These are phyloP conservation scores for Viola pubescens DNA, from an alignment of 441 rosid genomes.

Conservation along the genomic window DNA sequence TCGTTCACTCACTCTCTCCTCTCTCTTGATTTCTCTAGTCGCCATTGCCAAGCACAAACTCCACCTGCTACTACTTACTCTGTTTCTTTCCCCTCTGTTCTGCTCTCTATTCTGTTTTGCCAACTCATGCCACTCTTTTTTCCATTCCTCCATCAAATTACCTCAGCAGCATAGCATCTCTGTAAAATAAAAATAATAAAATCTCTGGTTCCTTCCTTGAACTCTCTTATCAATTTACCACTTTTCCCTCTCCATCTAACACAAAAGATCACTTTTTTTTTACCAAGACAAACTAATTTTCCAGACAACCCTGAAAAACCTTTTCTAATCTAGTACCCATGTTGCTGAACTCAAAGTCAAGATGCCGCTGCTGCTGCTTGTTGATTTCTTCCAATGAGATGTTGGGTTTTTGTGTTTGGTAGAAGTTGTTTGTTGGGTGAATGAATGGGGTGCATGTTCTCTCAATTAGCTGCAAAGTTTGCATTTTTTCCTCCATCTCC, in stretches of 20 bases:
- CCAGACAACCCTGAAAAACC: not conserved
- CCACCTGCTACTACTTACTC: constrained; percentile 1
- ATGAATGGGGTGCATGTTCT: constrained; percentile 84
- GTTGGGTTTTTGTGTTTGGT: not conserved
- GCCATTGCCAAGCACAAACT: not conserved
- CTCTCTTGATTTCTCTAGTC: constrained; percentile 2
- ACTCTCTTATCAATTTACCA: not conserved
- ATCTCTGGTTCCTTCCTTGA: not conserved
- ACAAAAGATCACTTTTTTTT: not conserved
- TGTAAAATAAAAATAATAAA: no score
- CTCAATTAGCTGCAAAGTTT: constrained; percentile 92
- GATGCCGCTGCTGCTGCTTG: not conserved
- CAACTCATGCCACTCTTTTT: not conserved
- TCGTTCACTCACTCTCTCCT: not conserved
- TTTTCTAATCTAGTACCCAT: not conserved
- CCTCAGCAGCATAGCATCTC: no score
- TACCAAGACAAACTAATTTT: constrained; percentile 9
- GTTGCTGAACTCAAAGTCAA: no score
- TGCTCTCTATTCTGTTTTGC: not conserved
- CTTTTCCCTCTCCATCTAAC: not conserved
- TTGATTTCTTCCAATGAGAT: constrained; percentile 6
- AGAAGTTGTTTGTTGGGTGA: constrained; percentile 14
- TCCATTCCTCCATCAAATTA: not conserved
- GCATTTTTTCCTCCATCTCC: constrained; percentile 99
- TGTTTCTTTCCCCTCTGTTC: not conserved